Conservation (phyloP, 192 early-diverging fungal species). For the Linnemannia elongata region DNA sequence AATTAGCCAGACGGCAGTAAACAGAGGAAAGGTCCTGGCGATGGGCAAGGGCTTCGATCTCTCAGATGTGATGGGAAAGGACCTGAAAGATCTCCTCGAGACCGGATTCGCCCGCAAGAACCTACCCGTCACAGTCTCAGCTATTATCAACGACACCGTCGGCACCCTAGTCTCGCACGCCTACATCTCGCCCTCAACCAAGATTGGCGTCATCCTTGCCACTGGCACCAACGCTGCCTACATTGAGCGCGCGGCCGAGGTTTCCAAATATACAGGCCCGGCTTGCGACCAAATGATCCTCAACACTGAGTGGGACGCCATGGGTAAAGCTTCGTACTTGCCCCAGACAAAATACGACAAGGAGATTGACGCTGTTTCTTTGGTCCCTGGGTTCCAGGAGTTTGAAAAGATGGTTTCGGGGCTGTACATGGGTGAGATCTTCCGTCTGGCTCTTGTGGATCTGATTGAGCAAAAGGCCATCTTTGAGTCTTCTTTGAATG, state of each 20-base stretch:
- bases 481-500: constrained; percentile 75
- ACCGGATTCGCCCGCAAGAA: constrained; percentile 79
- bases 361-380: constrained; percentile 81
- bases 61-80: constrained; percentile 79
- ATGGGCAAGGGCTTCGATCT: constrained; percentile 91
- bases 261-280: constrained; percentile 74
- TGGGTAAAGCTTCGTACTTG: constrained; percentile 80
- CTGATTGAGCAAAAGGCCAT: constrained; percentile 84
- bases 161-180: constrained; percentile 93
- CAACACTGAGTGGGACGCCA: constrained; percentile 96
- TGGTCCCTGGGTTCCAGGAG: constrained; percentile 86
- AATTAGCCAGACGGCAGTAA: constrained; percentile 66
- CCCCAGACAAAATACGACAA: constrained; percentile 90
- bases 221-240: constrained; percentile 97
- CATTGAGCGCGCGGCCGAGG: constrained; percentile 80
- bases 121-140: constrained; percentile 86
- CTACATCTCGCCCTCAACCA: constrained; percentile 84
- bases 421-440: constrained; percentile 93
- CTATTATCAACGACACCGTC: constrained; percentile 97
- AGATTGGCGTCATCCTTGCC: constrained; percentile 91
- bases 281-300: constrained; percentile 86
- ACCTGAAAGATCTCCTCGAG: constrained; percentile 89
- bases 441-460: constrained; percentile 84
- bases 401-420: constrained; percentile 99
- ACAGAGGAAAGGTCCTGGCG: constrained; percentile 63